phyloP scores from a whole-genome alignment of 495 filamentous ascomycete species.

The Penicillium verhagenii region DNA sequence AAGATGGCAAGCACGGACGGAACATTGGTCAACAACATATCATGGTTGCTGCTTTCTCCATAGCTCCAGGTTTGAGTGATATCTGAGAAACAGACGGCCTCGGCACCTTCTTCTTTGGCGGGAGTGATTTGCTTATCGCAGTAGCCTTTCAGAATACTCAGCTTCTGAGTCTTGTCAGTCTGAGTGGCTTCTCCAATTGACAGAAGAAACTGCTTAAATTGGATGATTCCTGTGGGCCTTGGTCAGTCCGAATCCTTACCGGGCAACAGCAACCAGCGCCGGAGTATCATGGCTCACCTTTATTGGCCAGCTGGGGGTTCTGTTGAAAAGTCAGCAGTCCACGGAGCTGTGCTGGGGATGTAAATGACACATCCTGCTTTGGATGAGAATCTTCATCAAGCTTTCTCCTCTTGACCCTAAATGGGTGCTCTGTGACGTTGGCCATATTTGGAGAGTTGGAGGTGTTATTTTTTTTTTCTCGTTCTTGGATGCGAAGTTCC shows the following conservation, averaged over 20 bases:
- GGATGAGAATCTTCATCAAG: conserved; percentile 31
- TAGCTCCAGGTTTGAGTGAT: conserved; percentile 79
- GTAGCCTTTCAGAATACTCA: conserved; percentile 67
- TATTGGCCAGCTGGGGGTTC: conserved; percentile 56
- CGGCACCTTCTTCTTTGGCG: conserved; percentile 52
- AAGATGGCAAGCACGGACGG: conserved; percentile 75
- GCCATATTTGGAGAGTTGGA: conserved; percentile 19
- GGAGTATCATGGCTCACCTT: conserved; percentile 51
- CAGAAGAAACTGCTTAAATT: conserved; percentile 74
- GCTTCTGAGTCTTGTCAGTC: conserved; percentile 47
- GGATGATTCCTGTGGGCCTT: conserved; percentile 57
- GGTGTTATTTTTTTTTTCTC: conserved; percentile 26
- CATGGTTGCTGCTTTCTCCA: conserved; percentile 68
- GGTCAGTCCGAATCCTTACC: neutral
- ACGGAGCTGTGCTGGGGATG: conserved; percentile 57
- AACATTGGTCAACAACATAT: conserved; percentile 70
- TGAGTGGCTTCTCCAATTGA: conserved; percentile 55
- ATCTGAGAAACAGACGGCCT: conserved; percentile 62
- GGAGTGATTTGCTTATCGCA: conserved; percentile 64
- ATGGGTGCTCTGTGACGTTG: conserved; percentile 27
- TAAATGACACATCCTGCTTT: conserved; percentile 43
- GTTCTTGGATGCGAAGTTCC: conserved; percentile 19
- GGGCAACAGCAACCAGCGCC: no score
- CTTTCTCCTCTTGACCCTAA: conserved; percentile 44
- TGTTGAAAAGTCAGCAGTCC: conserved; percentile 66